phyloP scores from a whole-genome alignment of 805 yeast species.

The Yarrowia sp. region DNA sequence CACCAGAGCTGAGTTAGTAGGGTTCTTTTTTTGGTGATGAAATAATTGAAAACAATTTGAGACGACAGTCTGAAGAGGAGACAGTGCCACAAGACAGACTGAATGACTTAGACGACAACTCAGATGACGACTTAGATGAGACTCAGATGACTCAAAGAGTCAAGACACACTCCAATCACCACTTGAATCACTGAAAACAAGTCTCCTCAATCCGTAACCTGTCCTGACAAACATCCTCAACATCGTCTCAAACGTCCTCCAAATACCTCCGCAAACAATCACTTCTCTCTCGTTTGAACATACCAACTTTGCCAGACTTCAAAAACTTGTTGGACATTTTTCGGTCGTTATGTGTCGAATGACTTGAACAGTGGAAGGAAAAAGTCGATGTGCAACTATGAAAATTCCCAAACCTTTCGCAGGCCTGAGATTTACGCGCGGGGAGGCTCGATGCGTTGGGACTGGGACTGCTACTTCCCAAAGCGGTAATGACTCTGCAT shows the following conservation, averaged over 20 bases:
- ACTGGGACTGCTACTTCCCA: constrained; percentile 21
- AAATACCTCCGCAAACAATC: no score
- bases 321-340: constrained; percentile 65
- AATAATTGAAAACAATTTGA: not conserved
- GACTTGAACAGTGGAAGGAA: constrained; percentile 24
- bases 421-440: constrained; percentile 24
- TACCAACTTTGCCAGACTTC: constrained; percentile 99
- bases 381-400: constrained; percentile 20
- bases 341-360: constrained; percentile 23
- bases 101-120: no score
- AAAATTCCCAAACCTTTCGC: constrained; percentile 26
- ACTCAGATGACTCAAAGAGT: no score
- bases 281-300: constrained; percentile 44
- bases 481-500: constrained; percentile 12
- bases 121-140: no score
- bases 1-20: constrained; percentile 69
- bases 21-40: no score
- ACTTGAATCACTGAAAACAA: no score
- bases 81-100: no score
- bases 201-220: no score
- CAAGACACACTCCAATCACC: no score
- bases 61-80: no score
- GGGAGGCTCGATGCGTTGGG: constrained; percentile 13
- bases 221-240: no score
- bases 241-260: no score